These are phyloP conservation scores for Botryotinia calthae DNA, from an alignment of 2,329 filamentous ascomycete genomes.

Conservation along the genomic window DNA sequence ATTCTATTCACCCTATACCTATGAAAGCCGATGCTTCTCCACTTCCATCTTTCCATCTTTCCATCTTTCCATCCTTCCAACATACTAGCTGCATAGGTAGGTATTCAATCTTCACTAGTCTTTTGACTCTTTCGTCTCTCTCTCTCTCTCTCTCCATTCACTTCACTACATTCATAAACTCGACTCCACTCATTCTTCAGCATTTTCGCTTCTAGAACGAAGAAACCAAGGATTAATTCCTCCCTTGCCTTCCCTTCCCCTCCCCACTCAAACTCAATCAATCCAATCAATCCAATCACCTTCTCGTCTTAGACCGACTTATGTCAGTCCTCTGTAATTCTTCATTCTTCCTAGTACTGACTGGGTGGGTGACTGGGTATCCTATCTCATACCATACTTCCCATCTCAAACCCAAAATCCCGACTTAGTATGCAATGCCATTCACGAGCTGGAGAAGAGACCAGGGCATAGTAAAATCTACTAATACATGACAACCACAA, in stretches of 20 bases:
- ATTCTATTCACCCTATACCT: background rate
- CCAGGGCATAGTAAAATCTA: conserved; percentile 7
- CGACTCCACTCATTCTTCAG: background rate
- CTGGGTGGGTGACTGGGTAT: background rate
- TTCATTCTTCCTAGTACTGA: background rate
- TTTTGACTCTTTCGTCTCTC: background rate
- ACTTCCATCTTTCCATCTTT: background rate
- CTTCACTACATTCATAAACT: background rate
- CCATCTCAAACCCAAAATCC: background rate
- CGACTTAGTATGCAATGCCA: background rate
- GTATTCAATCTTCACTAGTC: background rate
- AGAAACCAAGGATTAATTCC: background rate
- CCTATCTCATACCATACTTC: background rate
- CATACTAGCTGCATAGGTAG: too few relatives aligned
- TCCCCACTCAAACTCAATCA: background rate
- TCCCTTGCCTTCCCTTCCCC: background rate
- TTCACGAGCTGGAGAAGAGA: background rate
- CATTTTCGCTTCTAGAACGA: conserved; percentile 13
- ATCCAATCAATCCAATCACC: background rate
- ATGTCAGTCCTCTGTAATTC: conserved; percentile 3
- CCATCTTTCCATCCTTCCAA: too few relatives aligned
- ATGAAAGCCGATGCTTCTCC: background rate
- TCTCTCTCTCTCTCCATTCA: background rate
- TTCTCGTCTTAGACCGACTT: background rate
- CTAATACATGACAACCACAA: conserved; percentile 2